Base-by-base conservation (phyloP, 2,329 filamentous ascomycete genomes). In the Monosporascus sp. region DNA sequence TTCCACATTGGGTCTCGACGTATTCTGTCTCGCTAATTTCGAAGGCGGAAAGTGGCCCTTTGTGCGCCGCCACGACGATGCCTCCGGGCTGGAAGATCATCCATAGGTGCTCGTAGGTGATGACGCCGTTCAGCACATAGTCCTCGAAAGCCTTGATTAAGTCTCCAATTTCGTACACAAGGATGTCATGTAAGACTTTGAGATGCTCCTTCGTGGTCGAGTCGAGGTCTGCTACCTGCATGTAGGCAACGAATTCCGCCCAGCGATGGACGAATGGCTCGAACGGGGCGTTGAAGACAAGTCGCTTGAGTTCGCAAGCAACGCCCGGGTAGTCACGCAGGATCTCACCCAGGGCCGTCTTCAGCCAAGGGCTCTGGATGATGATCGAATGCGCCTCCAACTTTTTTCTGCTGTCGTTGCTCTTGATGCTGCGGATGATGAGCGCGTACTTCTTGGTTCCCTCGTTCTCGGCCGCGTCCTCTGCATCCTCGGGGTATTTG, bases 201-300 rank as follows among this genome's bases (percentile, higher is more conserved):
- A 81, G 62, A 57, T 83, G 78, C 31, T 73, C 67, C 46, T 72
- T 76, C 2, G 75, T 76, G 19, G 63, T 68, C 3, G 65, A 60
- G 17, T 82, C 77, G 37, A 72, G 67, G 2, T 69, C 63, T 7
- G 72, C 60, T 35, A 74, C 70, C 9, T 75, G 63, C 44, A 74
- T 68, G 24, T 74, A 72, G 4, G 69, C 63, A 9, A 65, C 59
- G 38, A 85, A 74, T 7, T 70, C 62, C 1, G 74, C 70, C 84
- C 85, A 89, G 35, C 85, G 78, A 66, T 89, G 84, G 41, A 88
- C 80, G 48, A 89, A 81, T 0, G 82, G 80, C 58, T 80, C 72
- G 56, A 88, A 88, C 0, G 82, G 82, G 0, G 77, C 78, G 7
- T 70, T 65, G 55, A 89, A 87, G 52, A 81, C 79, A 2, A 88